Conservation (phyloP, 1,139 yeast genomes). For the Casaregolazyma suthepensis region DNA sequence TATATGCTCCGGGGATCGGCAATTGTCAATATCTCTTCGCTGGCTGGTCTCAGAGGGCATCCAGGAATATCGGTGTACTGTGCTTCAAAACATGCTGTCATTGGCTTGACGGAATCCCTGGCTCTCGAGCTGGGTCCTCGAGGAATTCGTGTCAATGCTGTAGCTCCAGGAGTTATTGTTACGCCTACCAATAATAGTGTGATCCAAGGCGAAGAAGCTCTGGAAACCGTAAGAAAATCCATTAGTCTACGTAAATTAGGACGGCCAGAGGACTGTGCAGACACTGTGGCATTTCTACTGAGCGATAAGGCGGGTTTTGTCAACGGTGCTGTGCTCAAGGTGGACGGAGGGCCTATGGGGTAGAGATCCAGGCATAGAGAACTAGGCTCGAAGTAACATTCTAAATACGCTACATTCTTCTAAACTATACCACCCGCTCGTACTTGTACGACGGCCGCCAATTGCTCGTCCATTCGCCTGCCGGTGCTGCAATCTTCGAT, state of each 20-base stretch:
- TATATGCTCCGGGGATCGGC: not conserved
- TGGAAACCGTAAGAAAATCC: not conserved
- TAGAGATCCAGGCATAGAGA: no score
- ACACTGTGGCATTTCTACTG: not conserved
- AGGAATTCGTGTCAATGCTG: slow-evolving; percentile 72
- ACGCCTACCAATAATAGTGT: not conserved
- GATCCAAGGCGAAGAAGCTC: not conserved
- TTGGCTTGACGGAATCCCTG: not conserved
- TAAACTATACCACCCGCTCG: not conserved
- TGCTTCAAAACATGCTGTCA: not conserved
- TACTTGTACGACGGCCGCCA: not conserved
- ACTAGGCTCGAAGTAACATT: not conserved
- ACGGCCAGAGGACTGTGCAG: not conserved
- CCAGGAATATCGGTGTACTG: not conserved
- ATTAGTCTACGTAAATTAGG: not conserved
- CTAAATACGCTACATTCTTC: not conserved
- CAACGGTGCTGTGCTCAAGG: not conserved
- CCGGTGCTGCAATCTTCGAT: not conserved
- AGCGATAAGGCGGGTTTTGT: not conserved
- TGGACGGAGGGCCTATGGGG: not conserved
- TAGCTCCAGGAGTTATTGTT: slow-evolving; percentile 63
- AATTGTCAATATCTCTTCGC: not conserved
- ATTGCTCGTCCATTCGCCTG: not conserved
- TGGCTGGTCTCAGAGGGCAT: not conserved
- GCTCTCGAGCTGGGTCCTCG: slow-evolving; percentile 87